Conservation (phyloP, 148 eudicot genomes). For the Agrostemma githago region DNA sequence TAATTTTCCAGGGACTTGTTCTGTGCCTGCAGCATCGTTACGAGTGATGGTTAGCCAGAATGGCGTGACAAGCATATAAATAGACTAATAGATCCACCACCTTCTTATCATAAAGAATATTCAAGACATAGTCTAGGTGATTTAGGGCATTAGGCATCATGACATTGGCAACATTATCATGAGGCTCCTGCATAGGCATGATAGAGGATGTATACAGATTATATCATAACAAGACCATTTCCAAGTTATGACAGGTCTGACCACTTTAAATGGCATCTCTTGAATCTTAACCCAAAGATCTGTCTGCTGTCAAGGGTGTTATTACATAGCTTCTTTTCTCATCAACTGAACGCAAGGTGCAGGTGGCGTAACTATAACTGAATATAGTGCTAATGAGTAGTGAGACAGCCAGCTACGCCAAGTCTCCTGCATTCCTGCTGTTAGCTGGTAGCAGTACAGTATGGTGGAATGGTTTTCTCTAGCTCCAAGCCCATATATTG, state of each 20-base stretch:
- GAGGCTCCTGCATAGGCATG: neutral
- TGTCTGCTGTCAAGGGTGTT: neutral
- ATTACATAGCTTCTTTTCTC: neutral
- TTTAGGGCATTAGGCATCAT: neutral
- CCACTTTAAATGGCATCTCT: neutral
- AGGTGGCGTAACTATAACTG: neutral
- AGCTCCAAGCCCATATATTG: neutral
- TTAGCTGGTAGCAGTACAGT: neutral
- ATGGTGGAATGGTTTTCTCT: neutral
- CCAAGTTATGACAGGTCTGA: neutral
- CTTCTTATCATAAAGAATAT: neutral
- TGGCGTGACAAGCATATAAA: neutral
- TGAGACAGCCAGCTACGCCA: neutral
- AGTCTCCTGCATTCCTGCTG: neutral
- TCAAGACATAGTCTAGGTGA: neutral
- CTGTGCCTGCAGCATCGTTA: constrained; percentile 50
- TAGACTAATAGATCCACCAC: neutral
- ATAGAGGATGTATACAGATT: neutral
- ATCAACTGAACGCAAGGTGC: neutral
- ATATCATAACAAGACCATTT: neutral
- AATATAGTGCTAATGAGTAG: neutral
- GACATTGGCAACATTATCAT: neutral
- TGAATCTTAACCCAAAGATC: neutral
- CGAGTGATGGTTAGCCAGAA: neutral
- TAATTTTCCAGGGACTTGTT: constrained; percentile 40